phyloP scores from a whole-genome alignment of 768 basidiomycete species.

The Leucocoprinus sp. region DNA sequence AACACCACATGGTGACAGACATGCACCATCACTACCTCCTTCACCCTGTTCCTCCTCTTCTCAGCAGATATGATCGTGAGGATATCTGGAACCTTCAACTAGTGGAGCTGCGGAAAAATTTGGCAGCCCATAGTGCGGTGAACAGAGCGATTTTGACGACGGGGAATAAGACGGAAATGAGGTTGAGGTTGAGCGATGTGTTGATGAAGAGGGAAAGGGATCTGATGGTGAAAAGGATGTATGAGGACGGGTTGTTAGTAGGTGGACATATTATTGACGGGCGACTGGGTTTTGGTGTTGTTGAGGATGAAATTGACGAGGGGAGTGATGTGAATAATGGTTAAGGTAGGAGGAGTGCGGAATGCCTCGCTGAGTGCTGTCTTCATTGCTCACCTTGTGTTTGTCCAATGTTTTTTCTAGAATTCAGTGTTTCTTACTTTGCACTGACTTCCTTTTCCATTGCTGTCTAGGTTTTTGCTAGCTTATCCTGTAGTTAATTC shows the following conservation, averaged over 20 bases:
- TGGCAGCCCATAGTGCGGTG: constrained; percentile 42
- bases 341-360: neutral
- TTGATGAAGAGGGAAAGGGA: constrained; percentile 42
- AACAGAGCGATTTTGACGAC: constrained; percentile 36
- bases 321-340: neutral
- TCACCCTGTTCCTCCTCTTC: constrained; percentile 39
- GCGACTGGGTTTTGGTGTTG: too few relatives aligned
- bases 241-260: constrained; percentile 10
- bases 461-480: too few relatives aligned
- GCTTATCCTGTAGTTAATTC: too few relatives aligned
- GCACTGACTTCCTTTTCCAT: too few relatives aligned
- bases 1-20: constrained; percentile 22
- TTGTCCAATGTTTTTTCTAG: too few relatives aligned
- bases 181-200: constrained; percentile 34
- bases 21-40: constrained; percentile 40
- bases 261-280: too few relatives aligned
- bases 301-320: neutral
- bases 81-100: constrained; percentile 34
- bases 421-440: too few relatives aligned
- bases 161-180: constrained; percentile 44
- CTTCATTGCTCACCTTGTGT: too few relatives aligned
- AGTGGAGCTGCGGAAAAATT: constrained; percentile 46
- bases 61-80: constrained; percentile 27
- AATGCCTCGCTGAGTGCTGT: too few relatives aligned
- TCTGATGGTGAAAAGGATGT: constrained; percentile 37